A percentile compares a stretch with the other conserved stretches of the same genome.
These are phyloP conservation scores for Trichosporon sp. DNA, from an alignment of 1,284 basidiomycete species.

Conservation along the genomic window DNA sequence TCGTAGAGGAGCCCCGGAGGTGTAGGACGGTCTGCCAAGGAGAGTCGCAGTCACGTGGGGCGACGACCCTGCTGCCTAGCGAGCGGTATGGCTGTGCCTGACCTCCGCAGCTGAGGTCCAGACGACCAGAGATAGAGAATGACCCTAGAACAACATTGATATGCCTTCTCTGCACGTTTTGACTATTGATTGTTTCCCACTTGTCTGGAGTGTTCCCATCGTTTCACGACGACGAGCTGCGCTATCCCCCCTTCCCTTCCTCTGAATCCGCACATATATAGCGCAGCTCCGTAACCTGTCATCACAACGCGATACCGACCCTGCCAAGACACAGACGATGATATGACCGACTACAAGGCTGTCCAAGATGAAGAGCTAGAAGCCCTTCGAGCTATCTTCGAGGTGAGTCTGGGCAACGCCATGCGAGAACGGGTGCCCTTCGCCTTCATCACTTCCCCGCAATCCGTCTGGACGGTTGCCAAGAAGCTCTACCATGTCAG, in stretches of 20 bases:
- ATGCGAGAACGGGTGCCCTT: not conserved
- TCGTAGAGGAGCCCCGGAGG: not conserved
- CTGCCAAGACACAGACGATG: not conserved
- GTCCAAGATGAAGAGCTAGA: slow-evolving; percentile 44
- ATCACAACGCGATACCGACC: not conserved
- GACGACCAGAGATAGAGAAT: not conserved
- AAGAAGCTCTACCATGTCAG: not conserved
- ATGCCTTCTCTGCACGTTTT: not conserved
- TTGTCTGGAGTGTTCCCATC: not conserved
- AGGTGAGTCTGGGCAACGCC: slow-evolving; percentile 15
- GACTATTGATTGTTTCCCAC: not conserved
- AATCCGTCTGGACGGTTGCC: not conserved
- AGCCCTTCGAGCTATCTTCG: slow-evolving; percentile 42
- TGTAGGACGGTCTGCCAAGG: not conserved
- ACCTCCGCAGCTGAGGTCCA: not conserved
- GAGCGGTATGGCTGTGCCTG: not conserved
- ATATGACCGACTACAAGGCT: slow-evolving; percentile 23
- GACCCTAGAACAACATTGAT: not conserved
- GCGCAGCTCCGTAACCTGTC: not conserved
- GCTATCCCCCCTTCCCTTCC: not conserved
- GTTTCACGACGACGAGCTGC: not conserved
- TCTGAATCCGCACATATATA: not conserved
- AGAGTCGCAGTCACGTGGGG: not conserved
- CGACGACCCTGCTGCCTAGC: not conserved
- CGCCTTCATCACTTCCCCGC: not conserved